phyloP scores from a whole-genome alignment of 108 stramenopile genomes.

The Cyclotella baltica region DNA sequence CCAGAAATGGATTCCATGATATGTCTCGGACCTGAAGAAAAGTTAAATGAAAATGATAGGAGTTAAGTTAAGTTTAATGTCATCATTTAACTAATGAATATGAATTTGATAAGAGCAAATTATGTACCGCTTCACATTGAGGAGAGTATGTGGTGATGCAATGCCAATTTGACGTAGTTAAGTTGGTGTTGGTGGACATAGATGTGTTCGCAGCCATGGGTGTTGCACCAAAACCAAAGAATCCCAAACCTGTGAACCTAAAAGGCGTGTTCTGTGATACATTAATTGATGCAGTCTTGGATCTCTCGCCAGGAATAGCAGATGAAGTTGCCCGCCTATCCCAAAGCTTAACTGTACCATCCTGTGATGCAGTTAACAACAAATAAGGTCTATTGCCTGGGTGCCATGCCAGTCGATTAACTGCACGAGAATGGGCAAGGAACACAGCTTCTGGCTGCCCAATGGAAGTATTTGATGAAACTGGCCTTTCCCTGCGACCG shows the following conservation, averaged over 20 bases:
- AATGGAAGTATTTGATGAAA: conserved; percentile 52
- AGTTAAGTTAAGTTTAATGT: no score
- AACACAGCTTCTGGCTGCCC: conserved; percentile 82
- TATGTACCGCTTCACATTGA: conserved; percentile 65
- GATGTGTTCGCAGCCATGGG: conserved; percentile 14
- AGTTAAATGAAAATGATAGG: not conserved
- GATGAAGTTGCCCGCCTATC: conserved; percentile 53
- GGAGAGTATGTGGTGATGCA: conserved; percentile 72
- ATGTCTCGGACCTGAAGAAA: conserved; percentile 66
- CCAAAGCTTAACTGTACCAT: conserved; percentile 69
- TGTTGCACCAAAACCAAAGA: conserved; percentile 49
- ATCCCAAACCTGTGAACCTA: no score
- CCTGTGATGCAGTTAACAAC: conserved; percentile 77
- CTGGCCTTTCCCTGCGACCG: conserved; percentile 34
- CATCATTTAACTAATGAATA: no score
- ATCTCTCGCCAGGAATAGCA: not conserved
- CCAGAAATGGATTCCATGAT: conserved; percentile 72
- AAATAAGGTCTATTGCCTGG: conserved; percentile 67
- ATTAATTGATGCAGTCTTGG: not conserved
- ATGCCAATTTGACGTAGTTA: conserved; percentile 58
- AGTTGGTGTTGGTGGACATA: conserved; percentile 15
- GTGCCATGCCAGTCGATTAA: conserved; percentile 86
- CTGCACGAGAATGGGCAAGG: conserved; percentile 75
- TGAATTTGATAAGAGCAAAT: no score
- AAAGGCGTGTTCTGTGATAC: conserved; percentile 15